Conservation (phyloP, 768 basidiomycete species). For the Lyophyllum semitale region DNA sequence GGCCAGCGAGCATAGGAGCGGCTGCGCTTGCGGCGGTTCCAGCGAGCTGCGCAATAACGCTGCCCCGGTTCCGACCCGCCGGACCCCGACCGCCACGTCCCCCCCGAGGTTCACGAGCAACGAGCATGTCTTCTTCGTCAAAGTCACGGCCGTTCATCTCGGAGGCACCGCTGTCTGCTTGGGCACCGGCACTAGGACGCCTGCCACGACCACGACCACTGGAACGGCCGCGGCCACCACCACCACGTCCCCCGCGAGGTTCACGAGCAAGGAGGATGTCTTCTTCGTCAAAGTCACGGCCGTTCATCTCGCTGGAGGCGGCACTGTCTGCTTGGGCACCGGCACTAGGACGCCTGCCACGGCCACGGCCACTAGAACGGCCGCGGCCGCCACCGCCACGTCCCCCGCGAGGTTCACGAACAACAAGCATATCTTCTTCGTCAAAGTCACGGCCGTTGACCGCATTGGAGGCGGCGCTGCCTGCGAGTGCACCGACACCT, state of each 20-base stretch:
- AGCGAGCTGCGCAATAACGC: neutral
- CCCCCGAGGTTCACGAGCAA: neutral
- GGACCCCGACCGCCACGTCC: neutral
- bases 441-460: conserved; percentile 1
- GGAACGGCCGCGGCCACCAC: neutral
- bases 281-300: conserved; percentile 6
- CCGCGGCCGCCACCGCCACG: neutral
- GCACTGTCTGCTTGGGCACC: neutral
- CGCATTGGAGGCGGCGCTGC: neutral
- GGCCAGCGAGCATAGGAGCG: neutral
- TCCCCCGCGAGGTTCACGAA: neutral
- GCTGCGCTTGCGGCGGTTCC: conserved; percentile 5
- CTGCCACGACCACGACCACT: neutral
- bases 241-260: neutral
- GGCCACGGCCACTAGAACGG: neutral
- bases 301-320: neutral
- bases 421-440: neutral
- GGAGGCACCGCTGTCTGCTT: neutral
- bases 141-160: neutral
- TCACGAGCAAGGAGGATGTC: neutral
- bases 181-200: too few species aligned
- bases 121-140: neutral
- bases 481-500: conserved; percentile 5
- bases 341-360: neutral
- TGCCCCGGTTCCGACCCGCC: neutral